These are phyloP conservation scores for Boehmeria nivea DNA, from an alignment of 306 rosid species.

Conservation along the genomic window DNA sequence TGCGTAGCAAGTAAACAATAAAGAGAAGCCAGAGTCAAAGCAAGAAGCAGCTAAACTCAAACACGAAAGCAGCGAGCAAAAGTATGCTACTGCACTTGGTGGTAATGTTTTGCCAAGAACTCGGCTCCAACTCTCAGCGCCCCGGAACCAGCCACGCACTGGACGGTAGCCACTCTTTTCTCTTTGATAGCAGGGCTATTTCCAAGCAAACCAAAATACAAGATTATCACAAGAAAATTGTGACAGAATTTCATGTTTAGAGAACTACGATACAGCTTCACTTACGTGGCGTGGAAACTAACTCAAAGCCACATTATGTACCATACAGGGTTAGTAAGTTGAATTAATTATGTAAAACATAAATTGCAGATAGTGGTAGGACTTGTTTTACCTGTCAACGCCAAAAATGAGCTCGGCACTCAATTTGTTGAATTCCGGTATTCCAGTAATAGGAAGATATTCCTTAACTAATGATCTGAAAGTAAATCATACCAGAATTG, in stretches of 20 bases:
- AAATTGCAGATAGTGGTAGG: no score
- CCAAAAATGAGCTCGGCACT: conserved; percentile 91
- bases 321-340: neutral
- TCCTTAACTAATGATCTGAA: conserved; percentile 66
- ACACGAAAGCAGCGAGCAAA: neutral
- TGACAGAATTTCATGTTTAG: neutral
- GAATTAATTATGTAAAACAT: neutral
- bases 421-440: conserved; percentile 71
- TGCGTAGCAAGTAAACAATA: conserved; percentile 24
- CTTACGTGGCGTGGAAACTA: no score
- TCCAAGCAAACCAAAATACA: conserved; percentile 9
- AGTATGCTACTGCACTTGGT: conserved; percentile 44
- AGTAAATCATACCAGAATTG: conserved; percentile 11
- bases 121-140: conserved; percentile 92
- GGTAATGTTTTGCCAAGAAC: conserved; percentile 79
- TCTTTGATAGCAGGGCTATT: conserved; percentile 77
- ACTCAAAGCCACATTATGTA: no score
- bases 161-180: conserved; percentile 80
- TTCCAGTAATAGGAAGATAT: conserved; percentile 78
- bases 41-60: conserved; percentile 1
- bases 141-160: conserved; percentile 89
- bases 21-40: no score
- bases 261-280: neutral
- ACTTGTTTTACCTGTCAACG: conserved; percentile 58
- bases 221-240: conserved; percentile 2